phyloP scores from a whole-genome alignment of 2,329 filamentous ascomycete genomes.

The Fusarium sp. region DNA sequence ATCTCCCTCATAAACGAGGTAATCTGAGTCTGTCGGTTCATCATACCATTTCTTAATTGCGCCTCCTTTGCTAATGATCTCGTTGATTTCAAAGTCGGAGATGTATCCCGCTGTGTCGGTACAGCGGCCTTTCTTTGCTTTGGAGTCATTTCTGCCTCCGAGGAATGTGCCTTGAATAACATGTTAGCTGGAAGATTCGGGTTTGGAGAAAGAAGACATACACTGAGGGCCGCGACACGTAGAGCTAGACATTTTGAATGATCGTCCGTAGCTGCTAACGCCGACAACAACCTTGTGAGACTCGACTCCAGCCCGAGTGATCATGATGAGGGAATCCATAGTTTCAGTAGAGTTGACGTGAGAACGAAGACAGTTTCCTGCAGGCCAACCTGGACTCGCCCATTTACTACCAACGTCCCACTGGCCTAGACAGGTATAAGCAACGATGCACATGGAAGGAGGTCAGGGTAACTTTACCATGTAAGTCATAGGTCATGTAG shows the following conservation, averaged over 20 bases:
- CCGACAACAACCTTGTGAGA: background rate
- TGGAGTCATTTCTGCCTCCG: background rate
- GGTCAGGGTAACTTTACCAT: conserved; percentile 11
- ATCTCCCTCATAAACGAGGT: background rate
- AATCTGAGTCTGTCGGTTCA: background rate
- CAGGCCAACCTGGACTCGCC: background rate
- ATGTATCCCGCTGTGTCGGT: background rate
- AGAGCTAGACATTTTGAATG: background rate
- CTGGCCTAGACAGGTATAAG: background rate
- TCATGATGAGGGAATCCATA: background rate
- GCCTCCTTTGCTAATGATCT: background rate
- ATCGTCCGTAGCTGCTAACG: background rate
- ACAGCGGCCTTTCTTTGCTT: background rate
- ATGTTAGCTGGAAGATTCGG: background rate
- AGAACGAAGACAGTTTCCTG: background rate
- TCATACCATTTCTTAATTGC: background rate
- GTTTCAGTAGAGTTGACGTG: background rate
- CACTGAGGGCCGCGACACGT: background rate
- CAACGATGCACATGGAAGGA: background rate
- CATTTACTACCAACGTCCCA: background rate
- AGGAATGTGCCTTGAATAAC: background rate
- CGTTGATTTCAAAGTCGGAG: background rate
- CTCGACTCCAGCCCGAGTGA: background rate
- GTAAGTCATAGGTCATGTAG: conserved; percentile 31
- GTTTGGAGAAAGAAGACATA: background rate